Base-by-base conservation (phyloP, 805 yeast genomes). In the Wickerhamomyces subpelliculosus region DNA sequence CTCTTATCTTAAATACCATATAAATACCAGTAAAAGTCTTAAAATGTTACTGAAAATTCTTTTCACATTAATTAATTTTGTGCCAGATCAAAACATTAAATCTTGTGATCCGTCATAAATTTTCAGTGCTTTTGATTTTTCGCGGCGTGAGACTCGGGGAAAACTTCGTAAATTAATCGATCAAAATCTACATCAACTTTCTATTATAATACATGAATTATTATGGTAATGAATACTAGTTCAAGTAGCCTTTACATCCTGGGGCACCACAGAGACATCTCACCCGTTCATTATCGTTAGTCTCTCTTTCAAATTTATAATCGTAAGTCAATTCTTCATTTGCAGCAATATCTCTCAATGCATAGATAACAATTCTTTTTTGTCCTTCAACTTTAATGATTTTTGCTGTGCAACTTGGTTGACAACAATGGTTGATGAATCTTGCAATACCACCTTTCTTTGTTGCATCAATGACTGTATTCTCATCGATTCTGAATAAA, bases 391-490 rank as follows among this genome's bases (percentile, higher is more conserved):
- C 97, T 58, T 87, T 87, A 52, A 89, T 89, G 54, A 93, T 88
- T 55, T 89, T 90, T 2, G 98, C 97, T 0, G 95, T 88, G 63
- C 98, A 93, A 48, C 95, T 88, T 1, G 99, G 99, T 37, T 83
- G 84, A 64, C 99, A 93, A 58, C 97, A 88, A 59, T 93, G 99
- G 52, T 93, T 93, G 58, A 93, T 93, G 54, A 93, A 93, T 43
- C 98, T 70, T 0, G 98, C 97, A 52, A 89, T 89, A 4, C 97
- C 97, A 21, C 99, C 99, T 46, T 81, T 84, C 56, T 89, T 90
- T 0, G 97, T 90, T 7, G 99, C 98, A 64, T 93, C 99, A 39
- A 93, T 84, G 8, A 93, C 97, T 0, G 95, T 86, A 48, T 84
- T 84, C 54, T 88, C 96, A 55, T 93, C 97, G 32, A 93, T 80